Evolutionary conservation across 108 stramenopile genomes (phyloP).

Genomic region (Pseudonitzschia pungens): DNA sequence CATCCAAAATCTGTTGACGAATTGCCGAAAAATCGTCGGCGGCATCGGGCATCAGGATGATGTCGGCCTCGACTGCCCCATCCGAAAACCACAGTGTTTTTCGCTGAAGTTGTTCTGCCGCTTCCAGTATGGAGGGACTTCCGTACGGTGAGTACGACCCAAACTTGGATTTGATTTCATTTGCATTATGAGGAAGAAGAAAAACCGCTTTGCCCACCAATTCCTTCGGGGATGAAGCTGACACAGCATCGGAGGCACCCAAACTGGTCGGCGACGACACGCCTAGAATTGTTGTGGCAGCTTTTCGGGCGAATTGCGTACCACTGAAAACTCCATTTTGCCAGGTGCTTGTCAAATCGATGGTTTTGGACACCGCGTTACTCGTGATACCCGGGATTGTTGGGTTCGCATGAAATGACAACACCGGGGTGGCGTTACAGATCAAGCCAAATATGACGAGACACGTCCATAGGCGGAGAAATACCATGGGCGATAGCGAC

Average conservation of each 20-base stretch:
- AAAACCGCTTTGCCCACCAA: slow-evolving; percentile 20
- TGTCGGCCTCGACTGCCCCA: slow-evolving; percentile 38
- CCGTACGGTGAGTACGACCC: slow-evolving; percentile 58
- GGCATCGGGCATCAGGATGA: slow-evolving; percentile 33
- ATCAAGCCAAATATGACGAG: no score
- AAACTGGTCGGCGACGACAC: no score
- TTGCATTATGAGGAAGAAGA: slow-evolving; percentile 23
- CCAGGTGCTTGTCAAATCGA: no score
- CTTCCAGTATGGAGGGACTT: slow-evolving; percentile 44
- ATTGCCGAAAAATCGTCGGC: slow-evolving; percentile 28
- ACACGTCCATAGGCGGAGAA: no score
- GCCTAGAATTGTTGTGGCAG: no score
- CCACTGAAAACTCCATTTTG: no score
- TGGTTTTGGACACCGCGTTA: no score
- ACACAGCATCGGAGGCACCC: background rate
- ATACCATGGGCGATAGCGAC: no score
- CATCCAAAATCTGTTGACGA: slow-evolving; percentile 24
- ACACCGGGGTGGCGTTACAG: no score
- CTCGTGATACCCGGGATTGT: no score
- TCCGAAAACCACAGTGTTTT: slow-evolving; percentile 67
- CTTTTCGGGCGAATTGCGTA: no score
- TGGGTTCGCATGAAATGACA: no score
- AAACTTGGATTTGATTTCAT: slow-evolving; percentile 42
- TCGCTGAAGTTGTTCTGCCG: slow-evolving; percentile 53
- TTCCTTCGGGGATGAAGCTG: background rate